Base-by-base conservation (phyloP, 208 protist genomes). In the Trypanosoma brucei region DNA sequence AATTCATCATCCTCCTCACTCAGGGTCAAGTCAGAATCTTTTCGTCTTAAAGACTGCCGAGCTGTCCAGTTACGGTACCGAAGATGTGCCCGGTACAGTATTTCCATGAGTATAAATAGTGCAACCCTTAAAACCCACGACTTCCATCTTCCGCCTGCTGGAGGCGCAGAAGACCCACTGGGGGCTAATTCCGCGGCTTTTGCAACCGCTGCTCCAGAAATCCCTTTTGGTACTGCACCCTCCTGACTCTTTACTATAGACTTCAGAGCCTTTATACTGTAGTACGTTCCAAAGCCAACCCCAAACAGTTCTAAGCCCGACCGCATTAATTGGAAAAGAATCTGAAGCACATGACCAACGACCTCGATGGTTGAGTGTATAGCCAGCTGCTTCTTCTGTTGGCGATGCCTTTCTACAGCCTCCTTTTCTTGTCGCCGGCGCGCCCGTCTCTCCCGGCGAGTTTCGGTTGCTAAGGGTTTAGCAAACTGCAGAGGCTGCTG, bases 241-340 rank as follows among this genome's bases (percentile, higher is more conserved):
- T 70, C 58, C 50, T 86, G 83, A 55, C 51, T 65, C 58, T 70
- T 83, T 2, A 83, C 74, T 49, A 93, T 80, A 13, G 78, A 75
- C 45, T 82, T 76, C 33, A 93, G 72, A 2, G 83, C 83, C 64
- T 86, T 90, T 57, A 93, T 83, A 72, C 86, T 93, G 72, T 93
- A 93, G 71, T 89, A 93, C 11, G 86, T 90, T 38, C 86, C 86
- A 68, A 93, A 91, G 59, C 83, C 86, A 63, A 93, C 83, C 22
- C 81, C 76, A 50, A 89, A 87, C 51, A 93, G 68, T 70, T 93
- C 86, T 68, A 88, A 78, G 2, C 75, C 75, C 30, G 86, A 93
- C 22, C 86, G 83, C 48, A 91, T 70, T 1, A 83, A 73, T 71
- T 93, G 86, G 30, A 93, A 76, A 11, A 93, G 72, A 31, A 90